Evolutionary conservation across 257 asterid genomes (phyloP).

Genomic region (Striga asiatica): DNA sequence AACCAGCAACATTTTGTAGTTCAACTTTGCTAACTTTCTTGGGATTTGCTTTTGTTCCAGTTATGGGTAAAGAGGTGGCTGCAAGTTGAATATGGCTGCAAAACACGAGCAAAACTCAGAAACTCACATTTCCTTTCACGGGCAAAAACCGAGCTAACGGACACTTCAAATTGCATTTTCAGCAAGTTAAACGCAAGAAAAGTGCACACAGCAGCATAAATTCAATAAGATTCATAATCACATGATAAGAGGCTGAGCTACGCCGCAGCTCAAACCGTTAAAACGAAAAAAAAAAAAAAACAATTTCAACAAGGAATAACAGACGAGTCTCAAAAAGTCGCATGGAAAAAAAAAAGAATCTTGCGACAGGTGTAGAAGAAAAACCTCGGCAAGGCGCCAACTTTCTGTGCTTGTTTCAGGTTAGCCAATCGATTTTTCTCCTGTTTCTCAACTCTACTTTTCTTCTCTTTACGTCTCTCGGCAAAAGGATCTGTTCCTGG

Average conservation of each 20-base stretch:
- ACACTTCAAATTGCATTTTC: background rate
- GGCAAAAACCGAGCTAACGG: background rate
- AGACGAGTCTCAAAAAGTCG: background rate
- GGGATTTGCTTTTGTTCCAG: slow-evolving; percentile 62
- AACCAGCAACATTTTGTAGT: slow-evolving; percentile 82
- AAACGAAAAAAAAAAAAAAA: no score
- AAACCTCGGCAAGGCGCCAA: slow-evolving; percentile 89
- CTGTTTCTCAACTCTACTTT: slow-evolving; percentile 68
- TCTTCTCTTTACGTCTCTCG: slow-evolving; percentile 67
- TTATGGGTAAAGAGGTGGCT: slow-evolving; percentile 80
- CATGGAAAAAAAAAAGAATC: background rate
- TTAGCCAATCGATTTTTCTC: slow-evolving; percentile 63
- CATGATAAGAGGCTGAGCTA: no score
- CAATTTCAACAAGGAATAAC: no score
- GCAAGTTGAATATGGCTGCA: slow-evolving; percentile 88
- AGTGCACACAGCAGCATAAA: background rate
- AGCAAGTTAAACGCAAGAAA: background rate
- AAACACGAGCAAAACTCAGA: slow-evolving; percentile 15
- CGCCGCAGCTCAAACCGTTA: no score
- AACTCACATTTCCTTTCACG: slow-evolving; percentile 8
- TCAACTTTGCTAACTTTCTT: slow-evolving; percentile 71
- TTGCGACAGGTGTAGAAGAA: no score
- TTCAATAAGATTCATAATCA: background rate
- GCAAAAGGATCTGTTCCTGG: slow-evolving; percentile 93
- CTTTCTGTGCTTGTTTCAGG: slow-evolving; percentile 76